Evolutionary conservation across 2,329 filamentous ascomycete genomes (phyloP).

Genomic region (Ceratocystis destructans): DNA sequence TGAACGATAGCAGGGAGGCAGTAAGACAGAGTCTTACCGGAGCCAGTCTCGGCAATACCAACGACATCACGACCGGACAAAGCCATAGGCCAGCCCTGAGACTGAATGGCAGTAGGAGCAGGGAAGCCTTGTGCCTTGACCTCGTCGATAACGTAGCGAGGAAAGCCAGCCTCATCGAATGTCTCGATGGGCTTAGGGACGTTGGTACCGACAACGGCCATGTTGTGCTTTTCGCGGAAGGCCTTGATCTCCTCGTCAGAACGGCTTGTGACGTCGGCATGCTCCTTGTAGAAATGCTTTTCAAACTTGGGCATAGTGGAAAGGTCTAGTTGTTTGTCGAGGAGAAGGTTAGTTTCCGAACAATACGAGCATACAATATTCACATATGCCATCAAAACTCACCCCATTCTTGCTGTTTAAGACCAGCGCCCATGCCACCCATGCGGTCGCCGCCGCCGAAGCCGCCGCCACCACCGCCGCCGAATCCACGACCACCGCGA

Average conservation of each 20-base stretch:
- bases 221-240: conserved; percentile 75
- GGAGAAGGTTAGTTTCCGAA: not conserved
- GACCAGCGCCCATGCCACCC: conserved; percentile 72
- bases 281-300: conserved; percentile 98
- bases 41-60: conserved; percentile 97
- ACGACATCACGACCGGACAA: conserved; percentile 95
- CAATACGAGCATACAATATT: not conserved
- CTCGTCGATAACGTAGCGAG: conserved; percentile 92
- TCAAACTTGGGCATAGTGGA: conserved; percentile 83
- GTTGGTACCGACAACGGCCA: conserved; percentile 64
- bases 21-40: conserved; percentile 97
- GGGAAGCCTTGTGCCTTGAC: conserved; percentile 97
- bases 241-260: conserved; percentile 68
- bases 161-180: conserved; percentile 96
- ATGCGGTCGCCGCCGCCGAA: conserved; percentile 81
- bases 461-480: conserved; percentile 29
- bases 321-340: conserved; percentile 44
- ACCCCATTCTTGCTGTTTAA: conserved; percentile 87
- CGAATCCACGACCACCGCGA: conserved; percentile 28
- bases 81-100: conserved; percentile 98
- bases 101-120: conserved; percentile 89
- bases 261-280: conserved; percentile 61
- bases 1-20: conserved; percentile 96
- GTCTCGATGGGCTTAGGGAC: conserved; percentile 91
- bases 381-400: conserved; percentile 28